Percentiles rank a stretch among this genome's conserved stretches.
phyloP scores from a whole-genome alignment of 495 filamentous ascomycete species.

The Podospora anserina region DNA sequence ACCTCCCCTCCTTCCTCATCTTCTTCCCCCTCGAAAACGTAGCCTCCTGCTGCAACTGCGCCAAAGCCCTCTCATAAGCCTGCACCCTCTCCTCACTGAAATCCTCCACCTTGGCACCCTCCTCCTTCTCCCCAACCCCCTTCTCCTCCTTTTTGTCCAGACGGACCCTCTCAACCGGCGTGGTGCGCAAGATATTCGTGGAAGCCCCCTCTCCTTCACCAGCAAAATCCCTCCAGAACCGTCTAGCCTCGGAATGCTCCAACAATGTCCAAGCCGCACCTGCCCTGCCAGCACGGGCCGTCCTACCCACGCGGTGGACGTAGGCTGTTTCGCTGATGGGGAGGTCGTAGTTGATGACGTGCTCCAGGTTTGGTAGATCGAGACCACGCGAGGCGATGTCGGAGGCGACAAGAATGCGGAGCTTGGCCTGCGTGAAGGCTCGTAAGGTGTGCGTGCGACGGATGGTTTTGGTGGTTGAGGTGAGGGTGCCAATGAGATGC shows the following conservation, averaged over 20 bases:
- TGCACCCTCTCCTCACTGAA: constrained; percentile 51
- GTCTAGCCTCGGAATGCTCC: constrained; percentile 69
- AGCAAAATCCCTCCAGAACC: constrained; percentile 82
- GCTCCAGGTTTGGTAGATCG: constrained; percentile 73
- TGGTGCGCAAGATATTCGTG: constrained; percentile 24
- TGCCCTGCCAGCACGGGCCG: constrained; percentile 73
- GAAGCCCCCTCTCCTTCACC: constrained; percentile 36
- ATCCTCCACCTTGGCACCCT: constrained; percentile 29
- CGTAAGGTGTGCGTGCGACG: constrained; percentile 58
- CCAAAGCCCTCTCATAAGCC: constrained; percentile 60
- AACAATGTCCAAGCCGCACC: constrained; percentile 83
- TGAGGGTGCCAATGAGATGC: constrained; percentile 62
- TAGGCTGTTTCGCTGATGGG: constrained; percentile 77
- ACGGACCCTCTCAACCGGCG: constrained; percentile 29
- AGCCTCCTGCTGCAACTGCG: constrained; percentile 48
- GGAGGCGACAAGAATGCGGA: constrained; percentile 78
- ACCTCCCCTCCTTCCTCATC: not conserved
- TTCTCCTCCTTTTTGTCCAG: constrained; percentile 28
- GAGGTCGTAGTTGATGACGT: constrained; percentile 94
- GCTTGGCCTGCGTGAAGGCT: constrained; percentile 59
- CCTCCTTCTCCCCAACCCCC: not conserved
- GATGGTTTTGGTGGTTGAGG: constrained; percentile 65
- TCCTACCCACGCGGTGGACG: constrained; percentile 89
- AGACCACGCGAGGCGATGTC: constrained; percentile 90
- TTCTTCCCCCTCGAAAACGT: constrained; percentile 20